A percentile compares a stretch with the other conserved stretches of the same genome.
Conservation (phyloP, 441 rosid species). For the Kokia cookei region DNA sequence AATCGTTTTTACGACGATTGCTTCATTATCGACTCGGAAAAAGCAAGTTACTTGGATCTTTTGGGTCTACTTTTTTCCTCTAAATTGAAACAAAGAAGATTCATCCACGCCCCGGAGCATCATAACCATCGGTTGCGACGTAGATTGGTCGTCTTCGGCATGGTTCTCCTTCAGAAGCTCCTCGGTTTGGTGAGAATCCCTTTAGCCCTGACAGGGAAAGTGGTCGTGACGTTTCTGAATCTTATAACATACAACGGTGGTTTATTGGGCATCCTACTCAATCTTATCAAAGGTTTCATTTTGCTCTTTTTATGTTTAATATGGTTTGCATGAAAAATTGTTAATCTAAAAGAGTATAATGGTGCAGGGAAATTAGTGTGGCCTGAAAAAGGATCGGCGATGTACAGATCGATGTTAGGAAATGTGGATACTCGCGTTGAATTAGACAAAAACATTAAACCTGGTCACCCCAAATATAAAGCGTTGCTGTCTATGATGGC, state of each 20-base stretch:
- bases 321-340: not conserved
- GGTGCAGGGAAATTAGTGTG: slow-evolving; percentile 32
- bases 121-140: slow-evolving; percentile 19
- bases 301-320: not conserved
- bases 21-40: slow-evolving; percentile 39
- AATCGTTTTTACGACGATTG: slow-evolving; percentile 15
- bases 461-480: slow-evolving; percentile 28
- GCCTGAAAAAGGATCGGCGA: slow-evolving; percentile 41
- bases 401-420: slow-evolving; percentile 36
- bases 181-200: slow-evolving; percentile 24
- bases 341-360: not conserved
- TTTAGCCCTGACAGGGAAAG: slow-evolving; percentile 24
- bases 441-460: slow-evolving; percentile 26
- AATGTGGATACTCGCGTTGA: slow-evolving; percentile 41
- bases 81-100: slow-evolving; percentile 23
- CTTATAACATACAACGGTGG: slow-evolving; percentile 53
- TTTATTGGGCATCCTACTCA: slow-evolving; percentile 22
- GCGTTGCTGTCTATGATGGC: slow-evolving; percentile 61
- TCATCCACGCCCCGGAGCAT: slow-evolving; percentile 26
- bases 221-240: slow-evolving; percentile 40
- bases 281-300: slow-evolving; percentile 11
- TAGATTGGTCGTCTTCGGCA: slow-evolving; percentile 68
- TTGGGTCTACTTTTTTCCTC: slow-evolving; percentile 36
- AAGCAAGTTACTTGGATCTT: slow-evolving; percentile 42
- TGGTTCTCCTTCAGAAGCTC: slow-evolving; percentile 44